Base-by-base conservation (phyloP, 139 green algal genomes). In the Chlorokybus atmophyticus region DNA sequence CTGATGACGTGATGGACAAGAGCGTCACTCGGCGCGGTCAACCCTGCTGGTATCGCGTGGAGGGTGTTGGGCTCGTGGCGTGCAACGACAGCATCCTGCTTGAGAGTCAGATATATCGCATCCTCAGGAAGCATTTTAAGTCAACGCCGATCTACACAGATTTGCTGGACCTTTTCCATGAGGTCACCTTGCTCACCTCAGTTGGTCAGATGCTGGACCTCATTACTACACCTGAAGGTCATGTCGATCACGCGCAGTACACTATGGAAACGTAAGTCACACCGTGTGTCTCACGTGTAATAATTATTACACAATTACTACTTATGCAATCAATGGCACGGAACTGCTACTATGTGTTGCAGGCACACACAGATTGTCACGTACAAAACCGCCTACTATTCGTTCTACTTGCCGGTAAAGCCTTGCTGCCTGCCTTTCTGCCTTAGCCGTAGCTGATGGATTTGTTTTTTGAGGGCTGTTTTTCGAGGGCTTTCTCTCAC, bases 1-100 rank as follows among this genome's bases (percentile, higher is more conserved):
- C 86, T 6, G 91, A 98, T 56, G 91, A 98, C 68, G 95, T 98
- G 66, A 98, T 98, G 91, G 91, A 98, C 63, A 79, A 84, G 23
- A 91, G 78, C 31, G 82, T 98, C 60, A 98, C 91, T 0, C 73
- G 91, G 19, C 64, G 91, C 1, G 91, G 91, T 5, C 87, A 98
- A 70, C 87, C 88, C 14, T 98, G 91, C 80, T 98, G 91, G 91
- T 98, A 94, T 74, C 83, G 82, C 55, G 40, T 84, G 50, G 68
- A 49, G n/a, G 30, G 61, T 73, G 90, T 97, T 21, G 86, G 86
- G 6, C 73, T 95, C 71, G 77, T 94, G 44, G 91, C 91, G 4
- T 88, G 83, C 81, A 98, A 98, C 60, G 91, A 98, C 70, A 84
- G 82, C 74, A 97, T 98, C 57, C 70, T 98, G 31, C 73, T 98